phyloP scores from a whole-genome alignment of 2,329 filamentous ascomycete genomes.

The Fusarium acutatum region DNA sequence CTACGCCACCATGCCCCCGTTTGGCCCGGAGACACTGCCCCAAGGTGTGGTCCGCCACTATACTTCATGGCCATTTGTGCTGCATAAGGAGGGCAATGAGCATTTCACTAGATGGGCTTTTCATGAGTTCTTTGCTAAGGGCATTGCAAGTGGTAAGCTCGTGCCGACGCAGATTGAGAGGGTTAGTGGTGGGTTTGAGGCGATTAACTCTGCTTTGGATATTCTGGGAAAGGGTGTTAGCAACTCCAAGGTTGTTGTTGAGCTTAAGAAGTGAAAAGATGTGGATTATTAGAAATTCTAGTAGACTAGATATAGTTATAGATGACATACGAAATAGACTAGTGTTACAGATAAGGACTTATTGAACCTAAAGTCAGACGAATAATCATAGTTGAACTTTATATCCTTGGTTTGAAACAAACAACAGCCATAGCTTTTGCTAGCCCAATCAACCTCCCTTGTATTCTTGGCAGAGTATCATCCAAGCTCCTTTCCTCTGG shows the following conservation, averaged over 20 bases:
- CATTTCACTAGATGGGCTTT: not conserved
- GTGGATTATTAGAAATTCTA: accelerated
- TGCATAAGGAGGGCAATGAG: not conserved
- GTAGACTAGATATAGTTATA: not conserved
- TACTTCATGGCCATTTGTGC: not conserved
- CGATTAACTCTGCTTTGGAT: not conserved
- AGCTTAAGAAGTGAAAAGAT: not conserved
- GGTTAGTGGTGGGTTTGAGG: not conserved
- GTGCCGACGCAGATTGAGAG: not conserved
- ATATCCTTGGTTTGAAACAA: not conserved
- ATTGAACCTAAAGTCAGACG: too few species aligned
- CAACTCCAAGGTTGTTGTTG: not conserved
- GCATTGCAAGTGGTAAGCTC: not conserved
- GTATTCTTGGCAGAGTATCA: accelerated
- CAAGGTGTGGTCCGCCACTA: not conserved
- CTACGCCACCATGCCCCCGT: not conserved
- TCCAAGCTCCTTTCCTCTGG: not conserved
- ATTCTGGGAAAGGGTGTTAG: not conserved
- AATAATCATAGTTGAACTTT: not conserved
- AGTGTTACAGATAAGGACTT: not conserved
- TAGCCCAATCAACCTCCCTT: not conserved
- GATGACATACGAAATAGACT: not conserved
- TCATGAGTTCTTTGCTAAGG: not conserved
- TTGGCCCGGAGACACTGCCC: not conserved
- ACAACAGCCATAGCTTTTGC: not conserved